Percentiles rank a stretch among this genome's conserved stretches.
Evolutionary conservation across 345 rosid genomes (phyloP).

Genomic region (Corchorus olitorius): DNA sequence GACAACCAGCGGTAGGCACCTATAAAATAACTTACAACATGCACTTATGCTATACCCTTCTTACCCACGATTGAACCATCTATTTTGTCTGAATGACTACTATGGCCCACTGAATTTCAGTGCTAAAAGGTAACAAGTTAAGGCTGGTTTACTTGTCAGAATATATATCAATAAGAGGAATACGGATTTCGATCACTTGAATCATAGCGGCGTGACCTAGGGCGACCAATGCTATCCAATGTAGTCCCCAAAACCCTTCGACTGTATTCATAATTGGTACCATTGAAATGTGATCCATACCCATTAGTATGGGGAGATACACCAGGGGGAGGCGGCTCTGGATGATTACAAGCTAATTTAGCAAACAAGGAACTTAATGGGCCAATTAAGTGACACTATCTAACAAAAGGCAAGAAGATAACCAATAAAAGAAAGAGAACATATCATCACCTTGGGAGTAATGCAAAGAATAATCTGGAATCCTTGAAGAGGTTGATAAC

Average conservation of each 20-base stretch:
- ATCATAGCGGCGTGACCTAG: constrained; percentile 60
- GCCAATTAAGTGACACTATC: background rate
- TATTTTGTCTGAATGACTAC: background rate
- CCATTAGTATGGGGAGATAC: constrained; percentile 47
- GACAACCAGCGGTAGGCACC: background rate
- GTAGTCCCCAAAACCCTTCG: constrained; percentile 64
- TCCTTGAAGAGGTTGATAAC: constrained; percentile 31
- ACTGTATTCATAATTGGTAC: constrained; percentile 55
- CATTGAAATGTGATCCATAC: constrained; percentile 51
- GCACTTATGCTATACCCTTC: background rate
- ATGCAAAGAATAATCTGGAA: constrained; percentile 38
- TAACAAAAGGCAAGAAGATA: background rate
- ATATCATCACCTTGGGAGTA: constrained; percentile 39
- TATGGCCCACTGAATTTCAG: background rate
- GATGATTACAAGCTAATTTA: constrained; percentile 29
- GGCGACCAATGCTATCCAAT: constrained; percentile 51
- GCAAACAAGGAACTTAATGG: constrained; percentile 16
- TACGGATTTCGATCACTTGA: constrained; percentile 41
- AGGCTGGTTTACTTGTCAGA: background rate
- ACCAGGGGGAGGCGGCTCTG: constrained; percentile 62
- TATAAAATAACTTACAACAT: background rate
- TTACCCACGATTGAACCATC: background rate
- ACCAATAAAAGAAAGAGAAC: background rate
- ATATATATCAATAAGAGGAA: constrained; percentile 31
- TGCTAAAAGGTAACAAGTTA: background rate